Evolutionary conservation across 2,329 filamentous ascomycete genomes (phyloP).

Genomic region (Phoma sp.): DNA sequence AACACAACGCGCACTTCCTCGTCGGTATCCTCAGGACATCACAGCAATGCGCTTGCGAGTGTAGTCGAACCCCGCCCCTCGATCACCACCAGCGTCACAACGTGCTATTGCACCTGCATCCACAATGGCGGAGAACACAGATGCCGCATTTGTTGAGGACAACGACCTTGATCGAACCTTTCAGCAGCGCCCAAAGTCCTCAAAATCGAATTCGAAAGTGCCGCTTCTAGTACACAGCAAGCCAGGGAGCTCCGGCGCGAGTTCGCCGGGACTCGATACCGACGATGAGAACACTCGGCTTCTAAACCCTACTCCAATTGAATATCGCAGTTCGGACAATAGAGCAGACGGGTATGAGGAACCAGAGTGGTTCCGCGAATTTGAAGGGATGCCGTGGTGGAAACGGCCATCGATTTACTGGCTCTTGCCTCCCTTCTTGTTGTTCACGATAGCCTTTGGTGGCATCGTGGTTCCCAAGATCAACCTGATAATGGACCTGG

Average conservation of each 20-base stretch:
- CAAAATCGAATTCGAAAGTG: slow-evolving; percentile 18
- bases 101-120: neutral
- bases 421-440: slow-evolving; percentile 78
- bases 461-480: slow-evolving; percentile 85
- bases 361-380: slow-evolving; percentile 43
- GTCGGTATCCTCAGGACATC: neutral
- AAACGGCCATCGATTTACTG: slow-evolving; percentile 71
- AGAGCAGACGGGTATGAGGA: slow-evolving; percentile 14
- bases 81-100: neutral
- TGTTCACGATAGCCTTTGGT: slow-evolving; percentile 87
- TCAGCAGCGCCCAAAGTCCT: slow-evolving; percentile 19
- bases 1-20: neutral
- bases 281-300: slow-evolving; percentile 40
- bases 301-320: slow-evolving; percentile 23
- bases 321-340: slow-evolving; percentile 20
- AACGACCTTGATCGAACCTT: slow-evolving; percentile 38
- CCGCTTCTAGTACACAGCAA: slow-evolving; percentile 15
- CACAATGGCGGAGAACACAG: slow-evolving; percentile 33
- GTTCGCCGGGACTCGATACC: slow-evolving; percentile 18
- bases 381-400: slow-evolving; percentile 55
- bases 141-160: slow-evolving; percentile 39
- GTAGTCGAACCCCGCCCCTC: slow-evolving; percentile 13
- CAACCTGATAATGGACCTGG: slow-evolving; percentile 81
- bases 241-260: slow-evolving; percentile 23
- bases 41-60: slow-evolving; percentile 26